Evolutionary conservation across 306 rosid genomes (phyloP).

Genomic region (Prunus mume): DNA sequence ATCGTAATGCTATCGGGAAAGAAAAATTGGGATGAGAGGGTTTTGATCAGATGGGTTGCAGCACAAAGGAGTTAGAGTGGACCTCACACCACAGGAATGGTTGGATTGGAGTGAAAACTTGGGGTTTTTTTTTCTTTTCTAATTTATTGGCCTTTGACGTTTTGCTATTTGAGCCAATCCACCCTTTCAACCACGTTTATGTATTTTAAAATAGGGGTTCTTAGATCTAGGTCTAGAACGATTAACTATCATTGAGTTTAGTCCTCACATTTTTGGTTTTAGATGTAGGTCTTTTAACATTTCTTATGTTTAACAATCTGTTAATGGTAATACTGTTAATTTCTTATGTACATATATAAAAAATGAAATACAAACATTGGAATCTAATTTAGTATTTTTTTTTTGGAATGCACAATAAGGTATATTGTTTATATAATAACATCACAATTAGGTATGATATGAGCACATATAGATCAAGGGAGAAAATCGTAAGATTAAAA

Average conservation of each 20-base stretch:
- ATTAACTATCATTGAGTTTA: too few species aligned
- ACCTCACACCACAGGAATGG: slow-evolving; percentile 28
- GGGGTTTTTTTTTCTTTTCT: not conserved
- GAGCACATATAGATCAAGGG: too few species aligned
- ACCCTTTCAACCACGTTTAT: not conserved
- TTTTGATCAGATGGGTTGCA: slow-evolving; percentile 38
- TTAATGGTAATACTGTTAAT: too few species aligned
- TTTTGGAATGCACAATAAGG: too few species aligned
- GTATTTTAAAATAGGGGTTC: not conserved
- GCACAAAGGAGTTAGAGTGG: slow-evolving; percentile 3
- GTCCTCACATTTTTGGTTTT: too few species aligned
- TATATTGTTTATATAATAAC: too few species aligned
- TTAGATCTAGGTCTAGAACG: too few species aligned
- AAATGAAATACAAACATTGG: too few species aligned
- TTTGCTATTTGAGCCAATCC: not conserved
- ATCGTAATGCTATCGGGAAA: slow-evolving; percentile 28
- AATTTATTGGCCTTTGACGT: not conserved
- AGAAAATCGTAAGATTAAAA: too few species aligned
- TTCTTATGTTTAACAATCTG: not conserved
- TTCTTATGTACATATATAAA: too few species aligned
- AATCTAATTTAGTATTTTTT: too few species aligned
- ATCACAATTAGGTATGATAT: fast-evolving
- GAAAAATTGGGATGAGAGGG: slow-evolving; percentile 29
- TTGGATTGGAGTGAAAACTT: not conserved
- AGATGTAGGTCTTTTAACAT: too few species aligned